phyloP scores from a whole-genome alignment of 192 early-diverging fungal genomes.

The Mortierella antarctica region DNA sequence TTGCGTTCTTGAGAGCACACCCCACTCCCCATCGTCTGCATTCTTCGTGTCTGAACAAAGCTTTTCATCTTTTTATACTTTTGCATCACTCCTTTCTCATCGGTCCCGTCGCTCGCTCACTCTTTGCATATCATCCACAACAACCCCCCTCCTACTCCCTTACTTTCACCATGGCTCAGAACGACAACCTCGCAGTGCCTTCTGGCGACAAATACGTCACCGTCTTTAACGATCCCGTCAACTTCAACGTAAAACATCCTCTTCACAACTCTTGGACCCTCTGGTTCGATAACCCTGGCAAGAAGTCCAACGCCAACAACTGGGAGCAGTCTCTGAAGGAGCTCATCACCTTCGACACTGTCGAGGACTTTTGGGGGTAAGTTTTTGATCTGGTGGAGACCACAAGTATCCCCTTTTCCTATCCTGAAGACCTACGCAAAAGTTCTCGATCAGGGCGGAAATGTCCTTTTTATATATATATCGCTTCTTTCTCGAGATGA shows the following conservation, averaged over 20 bases:
- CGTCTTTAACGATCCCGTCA: constrained; percentile 57
- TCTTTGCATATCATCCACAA: background rate
- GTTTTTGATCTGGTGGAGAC: constrained; percentile 27
- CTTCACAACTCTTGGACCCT: constrained; percentile 92
- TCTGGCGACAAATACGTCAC: constrained; percentile 53
- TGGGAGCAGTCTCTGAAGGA: constrained; percentile 91
- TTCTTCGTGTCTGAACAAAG: background rate
- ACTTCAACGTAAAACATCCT: constrained; percentile 85
- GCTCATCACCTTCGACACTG: constrained; percentile 88
- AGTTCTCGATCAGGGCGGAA: background rate
- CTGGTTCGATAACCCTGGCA: constrained; percentile 92
- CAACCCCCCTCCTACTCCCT: background rate
- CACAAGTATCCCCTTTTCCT: background rate
- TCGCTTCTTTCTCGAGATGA: background rate
- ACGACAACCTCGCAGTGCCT: constrained; percentile 48
- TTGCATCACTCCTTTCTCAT: background rate
- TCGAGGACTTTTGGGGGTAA: constrained; percentile 98
- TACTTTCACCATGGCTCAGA: constrained; percentile 45
- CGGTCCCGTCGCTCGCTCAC: background rate
- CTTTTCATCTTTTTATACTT: background rate
- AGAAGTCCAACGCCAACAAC: constrained; percentile 77
- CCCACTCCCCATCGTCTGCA: background rate
- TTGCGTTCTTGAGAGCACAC: background rate
- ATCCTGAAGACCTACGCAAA: background rate
- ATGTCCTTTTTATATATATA: background rate